Evolutionary conservation across 2,329 filamentous ascomycete genomes (phyloP).

Genomic region (Fusarium pilosicola): DNA sequence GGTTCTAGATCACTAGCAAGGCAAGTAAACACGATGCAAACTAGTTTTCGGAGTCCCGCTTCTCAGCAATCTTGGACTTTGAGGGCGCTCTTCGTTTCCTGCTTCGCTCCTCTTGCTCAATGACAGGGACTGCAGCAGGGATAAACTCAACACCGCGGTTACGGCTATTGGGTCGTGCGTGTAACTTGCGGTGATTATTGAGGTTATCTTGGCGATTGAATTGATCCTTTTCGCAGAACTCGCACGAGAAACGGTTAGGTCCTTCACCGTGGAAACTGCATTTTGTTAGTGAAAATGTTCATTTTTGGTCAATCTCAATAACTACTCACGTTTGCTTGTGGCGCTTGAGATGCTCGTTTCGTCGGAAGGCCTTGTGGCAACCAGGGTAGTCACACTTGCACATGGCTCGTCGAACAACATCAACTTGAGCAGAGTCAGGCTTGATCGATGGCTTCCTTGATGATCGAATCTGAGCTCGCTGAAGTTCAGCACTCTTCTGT

Average conservation of each 20-base stretch:
- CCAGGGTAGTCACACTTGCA: constrained; percentile 58
- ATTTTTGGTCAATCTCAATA: background rate
- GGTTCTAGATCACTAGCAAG: fast-evolving
- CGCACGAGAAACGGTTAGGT: constrained; percentile 53
- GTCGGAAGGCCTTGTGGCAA: constrained; percentile 61
- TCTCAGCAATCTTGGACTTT: constrained; percentile 50
- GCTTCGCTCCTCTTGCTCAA: constrained; percentile 53
- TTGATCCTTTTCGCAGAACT: constrained; percentile 55
- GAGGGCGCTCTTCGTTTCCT: constrained; percentile 53
- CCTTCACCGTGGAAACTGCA: constrained; percentile 51
- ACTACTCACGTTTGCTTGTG: constrained; percentile 61
- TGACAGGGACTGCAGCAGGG: constrained; percentile 52
- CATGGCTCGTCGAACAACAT: constrained; percentile 52
- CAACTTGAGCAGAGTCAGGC: constrained; percentile 45
- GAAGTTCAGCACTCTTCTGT: constrained; percentile 56
- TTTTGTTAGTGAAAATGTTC: constrained; percentile 6
- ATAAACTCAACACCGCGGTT: constrained; percentile 55
- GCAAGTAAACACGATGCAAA: no score
- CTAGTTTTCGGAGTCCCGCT: constrained; percentile 46
- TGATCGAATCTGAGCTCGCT: constrained; percentile 52
- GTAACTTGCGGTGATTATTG: constrained; percentile 55
- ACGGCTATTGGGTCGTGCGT: constrained; percentile 52
- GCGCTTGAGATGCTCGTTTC: constrained; percentile 66
- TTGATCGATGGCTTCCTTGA: constrained; percentile 46
- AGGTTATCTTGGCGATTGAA: constrained; percentile 56